These are phyloP conservation scores for Penicillium steckii DNA, from an alignment of 495 filamentous ascomycete genomes.

Conservation along the genomic window DNA sequence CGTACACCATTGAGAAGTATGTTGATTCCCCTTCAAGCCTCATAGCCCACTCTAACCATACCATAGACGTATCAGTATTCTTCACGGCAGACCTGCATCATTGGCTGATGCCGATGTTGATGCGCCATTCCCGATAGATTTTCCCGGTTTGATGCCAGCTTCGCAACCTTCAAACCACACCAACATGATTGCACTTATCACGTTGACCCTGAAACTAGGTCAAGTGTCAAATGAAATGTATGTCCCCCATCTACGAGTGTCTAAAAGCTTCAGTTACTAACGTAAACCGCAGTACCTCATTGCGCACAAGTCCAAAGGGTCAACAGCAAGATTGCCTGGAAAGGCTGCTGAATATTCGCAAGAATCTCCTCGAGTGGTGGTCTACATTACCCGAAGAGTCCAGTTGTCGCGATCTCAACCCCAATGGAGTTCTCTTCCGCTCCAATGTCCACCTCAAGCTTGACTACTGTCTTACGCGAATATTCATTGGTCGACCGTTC, in stretches of 20 bases:
- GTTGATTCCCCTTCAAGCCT: neutral
- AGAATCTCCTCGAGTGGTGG: slow-evolving; percentile 50
- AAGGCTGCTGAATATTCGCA: slow-evolving; percentile 38
- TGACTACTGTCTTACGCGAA: slow-evolving; percentile 47
- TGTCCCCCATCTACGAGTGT: slow-evolving; percentile 1
- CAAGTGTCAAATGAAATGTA: slow-evolving; percentile 47
- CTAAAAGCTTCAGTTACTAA: neutral
- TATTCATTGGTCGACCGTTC: slow-evolving; percentile 51
- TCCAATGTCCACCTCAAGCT: slow-evolving; percentile 51
- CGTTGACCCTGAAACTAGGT: slow-evolving; percentile 44
- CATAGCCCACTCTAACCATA: slow-evolving; percentile 10
- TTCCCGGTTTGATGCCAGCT: slow-evolving; percentile 36
- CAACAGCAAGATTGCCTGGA: slow-evolving; percentile 48
- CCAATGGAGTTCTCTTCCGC: slow-evolving; percentile 39
- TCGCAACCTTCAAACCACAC: slow-evolving; percentile 42
- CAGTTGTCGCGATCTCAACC: slow-evolving; percentile 40
- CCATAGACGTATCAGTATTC: slow-evolving; percentile 38
- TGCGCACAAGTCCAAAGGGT: slow-evolving; percentile 39
- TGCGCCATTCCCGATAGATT: slow-evolving; percentile 45
- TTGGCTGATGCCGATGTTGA: slow-evolving; percentile 46
- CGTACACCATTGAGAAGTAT: slow-evolving; percentile 51
- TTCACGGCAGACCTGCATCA: slow-evolving; percentile 48
- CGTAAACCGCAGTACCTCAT: slow-evolving; percentile 18
- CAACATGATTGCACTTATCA: slow-evolving; percentile 48
- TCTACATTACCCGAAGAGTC: slow-evolving; percentile 45